Evolutionary conservation across 208 protist species (phyloP).

Genomic region (Blechomonas ayalai): DNA sequence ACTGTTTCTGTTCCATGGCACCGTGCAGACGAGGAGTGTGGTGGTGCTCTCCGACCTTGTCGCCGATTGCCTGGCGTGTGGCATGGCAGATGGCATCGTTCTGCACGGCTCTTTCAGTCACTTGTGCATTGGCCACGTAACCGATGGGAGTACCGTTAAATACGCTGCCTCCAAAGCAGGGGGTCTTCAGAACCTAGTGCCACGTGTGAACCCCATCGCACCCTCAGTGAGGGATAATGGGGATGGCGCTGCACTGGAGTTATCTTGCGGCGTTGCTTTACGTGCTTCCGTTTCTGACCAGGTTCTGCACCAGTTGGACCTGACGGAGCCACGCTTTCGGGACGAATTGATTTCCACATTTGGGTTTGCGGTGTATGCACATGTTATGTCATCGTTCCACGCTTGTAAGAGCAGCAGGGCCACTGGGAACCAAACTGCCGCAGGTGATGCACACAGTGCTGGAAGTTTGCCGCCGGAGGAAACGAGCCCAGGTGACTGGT

Average conservation of each 20-base stretch:
- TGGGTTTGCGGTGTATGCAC: no score
- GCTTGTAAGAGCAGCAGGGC: no score
- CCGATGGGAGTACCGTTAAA: constrained; percentile 17
- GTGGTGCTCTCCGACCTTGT: constrained; percentile 56
- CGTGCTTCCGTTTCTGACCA: not conserved
- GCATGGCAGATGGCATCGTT: constrained; percentile 20
- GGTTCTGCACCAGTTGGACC: not conserved
- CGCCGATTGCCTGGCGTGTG: constrained; percentile 34
- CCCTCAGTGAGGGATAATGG: no score
- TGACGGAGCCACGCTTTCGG: constrained; percentile 1
- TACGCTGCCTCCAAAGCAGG: constrained; percentile 14
- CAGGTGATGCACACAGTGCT: no score
- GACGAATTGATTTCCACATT: constrained; percentile 15
- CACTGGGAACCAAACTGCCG: no score
- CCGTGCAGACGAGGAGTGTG: constrained; percentile 16
- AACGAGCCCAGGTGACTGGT: no score
- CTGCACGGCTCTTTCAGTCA: constrained; percentile 17
- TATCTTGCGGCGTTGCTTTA: no score
- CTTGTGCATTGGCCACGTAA: constrained; percentile 21
- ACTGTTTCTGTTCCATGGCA: constrained; percentile 18
- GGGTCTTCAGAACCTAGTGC: constrained; percentile 6
- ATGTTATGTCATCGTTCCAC: no score
- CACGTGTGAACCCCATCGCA: no score
- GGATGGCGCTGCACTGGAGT: not conserved
- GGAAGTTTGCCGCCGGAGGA: no score